Base-by-base conservation (phyloP, 257 asterid species). In the Plantago major region DNA sequence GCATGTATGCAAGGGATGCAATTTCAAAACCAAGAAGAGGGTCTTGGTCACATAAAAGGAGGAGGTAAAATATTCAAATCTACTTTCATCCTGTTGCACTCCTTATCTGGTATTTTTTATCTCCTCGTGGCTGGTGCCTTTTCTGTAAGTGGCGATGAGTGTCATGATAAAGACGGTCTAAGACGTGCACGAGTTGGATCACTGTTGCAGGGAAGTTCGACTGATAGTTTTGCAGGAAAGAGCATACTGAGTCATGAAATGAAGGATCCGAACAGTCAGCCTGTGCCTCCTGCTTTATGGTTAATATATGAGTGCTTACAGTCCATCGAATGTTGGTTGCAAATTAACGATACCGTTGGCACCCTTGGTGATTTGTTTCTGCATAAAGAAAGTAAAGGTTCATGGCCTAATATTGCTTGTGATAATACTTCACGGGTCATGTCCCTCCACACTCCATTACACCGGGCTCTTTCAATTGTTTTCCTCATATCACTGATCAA, bases 151-250 rank as follows among this genome's bases (percentile, higher is more conserved):
- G 58, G 43, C 57, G 42, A 66, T 46, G 81, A 76, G 65, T 64
- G 73, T 70, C 96, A 92, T 62, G 86, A 92, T 65, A 87, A 85
- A 81, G 95, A 83, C 72, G 73, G 66, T 63, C 69, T 57, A 58
- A 83, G 97, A 71, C 97, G 79, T 84, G 86, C 97, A 65, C 83
- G 86, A 82, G 93, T 89, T 65, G 99, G 99, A 75, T 83, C 90
- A 80, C 79, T 83, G 63, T 88, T 95, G 50, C 88, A 83, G 75
- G 95, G 89, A 79, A 81, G 96, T 79, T 86, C 93, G 2, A 79
- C 84, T 55, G 70, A 84, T 70, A 77, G 82, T 60, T 55, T 70
- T 70, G 73, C 83, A 0, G 94, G 89, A 58, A 81, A 82, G 77
- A 76, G 71, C 44, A 48, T 81, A 38, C 55, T 64, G 50, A 87